phyloP scores from a whole-genome alignment of 2,329 filamentous ascomycete species.

The Lithohypha guttulata region DNA sequence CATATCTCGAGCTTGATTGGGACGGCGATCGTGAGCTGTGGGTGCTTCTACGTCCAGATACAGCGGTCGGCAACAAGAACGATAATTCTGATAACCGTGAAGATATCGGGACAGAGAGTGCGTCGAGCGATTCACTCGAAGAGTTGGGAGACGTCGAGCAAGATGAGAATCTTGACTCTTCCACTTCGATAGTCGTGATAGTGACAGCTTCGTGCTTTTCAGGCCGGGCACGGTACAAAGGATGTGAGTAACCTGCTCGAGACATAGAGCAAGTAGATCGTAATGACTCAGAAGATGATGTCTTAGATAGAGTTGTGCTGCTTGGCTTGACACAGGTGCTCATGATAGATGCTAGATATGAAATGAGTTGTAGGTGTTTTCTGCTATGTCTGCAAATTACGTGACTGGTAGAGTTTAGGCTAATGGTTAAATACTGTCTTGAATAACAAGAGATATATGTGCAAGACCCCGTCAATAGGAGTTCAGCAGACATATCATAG shows the following conservation, averaged over 20 bases:
- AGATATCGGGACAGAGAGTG: not conserved
- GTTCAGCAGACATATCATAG: too few species aligned
- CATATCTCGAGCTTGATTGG: conserved; percentile 11
- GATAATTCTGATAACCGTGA: not conserved
- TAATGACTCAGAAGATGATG: not conserved
- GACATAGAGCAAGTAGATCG: not conserved
- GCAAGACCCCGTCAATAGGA: too few species aligned
- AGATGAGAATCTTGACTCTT: conserved; percentile 8
- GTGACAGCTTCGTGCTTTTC: not conserved
- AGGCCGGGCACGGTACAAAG: not conserved
- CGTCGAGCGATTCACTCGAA: conserved; percentile 6
- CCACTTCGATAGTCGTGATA: not conserved
- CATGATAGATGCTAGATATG: not conserved
- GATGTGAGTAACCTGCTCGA: conserved; percentile 3
- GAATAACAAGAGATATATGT: too few species aligned
- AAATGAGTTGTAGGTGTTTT: not conserved
- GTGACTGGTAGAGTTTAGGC: too few species aligned
- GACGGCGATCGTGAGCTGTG: conserved; percentile 1
- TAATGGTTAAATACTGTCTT: too few species aligned
- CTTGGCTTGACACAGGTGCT: too few species aligned
- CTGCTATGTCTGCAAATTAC: too few species aligned
- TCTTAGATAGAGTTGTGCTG: not conserved
- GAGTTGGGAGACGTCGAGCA: conserved; percentile 6
- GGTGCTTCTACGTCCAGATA: not conserved
- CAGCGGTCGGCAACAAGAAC: not conserved